Evolutionary conservation across 2,329 filamentous ascomycete genomes (phyloP).

Genomic region (Xylaria sp.): DNA sequence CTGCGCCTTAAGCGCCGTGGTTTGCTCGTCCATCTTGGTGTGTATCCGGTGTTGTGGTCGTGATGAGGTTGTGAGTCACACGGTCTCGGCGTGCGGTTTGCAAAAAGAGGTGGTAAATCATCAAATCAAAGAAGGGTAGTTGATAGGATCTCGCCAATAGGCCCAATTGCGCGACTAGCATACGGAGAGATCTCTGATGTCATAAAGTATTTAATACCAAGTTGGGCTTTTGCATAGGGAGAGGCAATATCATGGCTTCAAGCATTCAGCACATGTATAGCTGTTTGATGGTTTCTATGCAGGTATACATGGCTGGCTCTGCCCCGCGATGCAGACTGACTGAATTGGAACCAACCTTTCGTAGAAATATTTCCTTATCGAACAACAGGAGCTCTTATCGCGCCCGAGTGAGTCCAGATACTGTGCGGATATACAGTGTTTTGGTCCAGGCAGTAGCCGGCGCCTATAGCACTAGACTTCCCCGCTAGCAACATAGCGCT

Average conservation of each 20-base stretch:
- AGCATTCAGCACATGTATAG: neutral
- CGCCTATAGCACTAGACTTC: conserved; percentile 1
- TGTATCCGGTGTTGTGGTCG: conserved; percentile 12
- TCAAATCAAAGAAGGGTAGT: conserved; percentile 40
- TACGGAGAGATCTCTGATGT: conserved; percentile 19
- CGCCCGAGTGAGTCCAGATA: neutral
- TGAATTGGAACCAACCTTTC: neutral
- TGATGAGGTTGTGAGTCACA: conserved; percentile 29
- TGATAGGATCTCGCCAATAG: conserved; percentile 41
- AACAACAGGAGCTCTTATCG: conserved; percentile 36
- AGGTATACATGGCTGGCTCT: neutral
- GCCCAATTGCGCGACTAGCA: conserved; percentile 38
- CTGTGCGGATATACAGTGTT: conserved; percentile 5
- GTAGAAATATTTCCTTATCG: conserved; percentile 41
- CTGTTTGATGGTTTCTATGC: neutral
- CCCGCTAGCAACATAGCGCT: conserved; percentile 17
- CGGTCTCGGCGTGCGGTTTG: conserved; percentile 20
- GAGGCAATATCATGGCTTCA: neutral
- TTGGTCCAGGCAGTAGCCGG: neutral
- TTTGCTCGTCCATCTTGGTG: conserved; percentile 47
- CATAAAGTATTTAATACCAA: neutral
- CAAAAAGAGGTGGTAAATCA: conserved; percentile 39
- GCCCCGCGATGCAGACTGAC: conserved; percentile 29
- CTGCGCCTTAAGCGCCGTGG: conserved; percentile 61
- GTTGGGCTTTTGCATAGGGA: neutral